These are phyloP conservation scores for Pythium chondricola DNA, from an alignment of 352 stramenopile species.

Conservation along the genomic window DNA sequence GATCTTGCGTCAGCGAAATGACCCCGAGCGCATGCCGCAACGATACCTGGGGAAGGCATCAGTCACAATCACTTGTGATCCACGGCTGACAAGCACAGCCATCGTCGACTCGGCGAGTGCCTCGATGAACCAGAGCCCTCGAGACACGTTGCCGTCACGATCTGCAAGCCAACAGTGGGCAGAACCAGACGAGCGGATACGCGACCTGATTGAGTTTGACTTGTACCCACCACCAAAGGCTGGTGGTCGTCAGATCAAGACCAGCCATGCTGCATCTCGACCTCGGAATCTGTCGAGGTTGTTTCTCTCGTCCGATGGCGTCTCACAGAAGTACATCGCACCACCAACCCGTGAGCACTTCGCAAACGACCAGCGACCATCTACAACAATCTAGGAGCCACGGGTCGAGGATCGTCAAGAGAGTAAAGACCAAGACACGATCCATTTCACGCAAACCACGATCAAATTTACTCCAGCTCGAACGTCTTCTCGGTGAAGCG, in stretches of 20 bases:
- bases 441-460: not conserved
- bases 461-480: slow-evolving; percentile 18
- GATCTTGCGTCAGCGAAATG: slow-evolving; percentile 66
- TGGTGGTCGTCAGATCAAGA: slow-evolving; percentile 55
- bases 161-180: not conserved
- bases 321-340: slow-evolving; percentile 67
- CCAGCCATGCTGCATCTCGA: slow-evolving; percentile 38
- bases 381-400: slow-evolving; percentile 24
- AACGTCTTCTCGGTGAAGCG: slow-evolving; percentile 83
- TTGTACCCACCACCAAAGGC: slow-evolving; percentile 42
- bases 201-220: slow-evolving; percentile 51
- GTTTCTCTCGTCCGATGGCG: slow-evolving; percentile 64
- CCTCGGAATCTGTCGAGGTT: slow-evolving; percentile 52
- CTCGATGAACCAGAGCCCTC: slow-evolving; percentile 21
- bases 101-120: slow-evolving; percentile 4
- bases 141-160: not conserved
- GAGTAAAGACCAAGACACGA: not conserved
- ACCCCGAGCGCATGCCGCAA: slow-evolving; percentile 57
- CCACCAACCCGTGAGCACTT: slow-evolving; percentile 24
- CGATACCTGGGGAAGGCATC: slow-evolving; percentile 62
- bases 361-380: slow-evolving; percentile 8
- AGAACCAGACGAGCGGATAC: slow-evolving; percentile 33
- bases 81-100: slow-evolving; percentile 6
- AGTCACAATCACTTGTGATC: slow-evolving; percentile 55
- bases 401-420: no score